Evolutionary conservation across 2,329 filamentous ascomycete species (phyloP), one percentile per base, ranked within the genome.

Genomic region (Byssochlamys sp.): DNA sequence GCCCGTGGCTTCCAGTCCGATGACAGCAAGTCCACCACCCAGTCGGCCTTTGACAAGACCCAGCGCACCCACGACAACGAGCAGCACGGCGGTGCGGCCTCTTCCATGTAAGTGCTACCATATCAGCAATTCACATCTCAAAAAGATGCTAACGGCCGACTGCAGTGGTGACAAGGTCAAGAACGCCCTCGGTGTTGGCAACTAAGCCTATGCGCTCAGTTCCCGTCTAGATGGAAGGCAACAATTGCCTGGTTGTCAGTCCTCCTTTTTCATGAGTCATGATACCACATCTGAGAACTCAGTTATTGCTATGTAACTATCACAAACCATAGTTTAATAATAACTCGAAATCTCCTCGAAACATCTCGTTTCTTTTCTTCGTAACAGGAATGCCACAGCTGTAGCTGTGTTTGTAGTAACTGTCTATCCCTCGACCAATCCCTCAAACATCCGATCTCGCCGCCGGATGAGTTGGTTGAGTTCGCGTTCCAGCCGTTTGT

Each of bases 361-460:
- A 51, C 5, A 14, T 14, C 19, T 11, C 25, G 11, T 52, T 45
- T 52, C 27, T 24, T 27, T 11, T 25, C 10, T 53, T 51, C 55
- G 31, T 35, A 27, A 61, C 54, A 51, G 9, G 24, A 14, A 9
- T 25, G 12, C 12, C n/a, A 4, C 11, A 31, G 52, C 28, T 5
- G 28, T n/a, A 27, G 12, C 19, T 19, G 19, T 19, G 19, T 11
- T 26, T 19, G 29, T 31, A 31, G 29, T n/a, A 27, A 28, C 35
- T 62, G 45, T 58, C 31, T 33, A 35, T 14, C 35, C 53, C 50
- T 85, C 83, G 2, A 90, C 84, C 52, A 94, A 69, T 1, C 80
- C 81, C 68, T 92, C 90, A 68, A 95, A 95, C 56, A 90, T 78
- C 29, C 76, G 79, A 69, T 96, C 90, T 56, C 91, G 81, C 63